These are phyloP conservation scores for Gossypium mustelinum DNA, from an alignment of 345 rosid species.

Conservation along the genomic window DNA sequence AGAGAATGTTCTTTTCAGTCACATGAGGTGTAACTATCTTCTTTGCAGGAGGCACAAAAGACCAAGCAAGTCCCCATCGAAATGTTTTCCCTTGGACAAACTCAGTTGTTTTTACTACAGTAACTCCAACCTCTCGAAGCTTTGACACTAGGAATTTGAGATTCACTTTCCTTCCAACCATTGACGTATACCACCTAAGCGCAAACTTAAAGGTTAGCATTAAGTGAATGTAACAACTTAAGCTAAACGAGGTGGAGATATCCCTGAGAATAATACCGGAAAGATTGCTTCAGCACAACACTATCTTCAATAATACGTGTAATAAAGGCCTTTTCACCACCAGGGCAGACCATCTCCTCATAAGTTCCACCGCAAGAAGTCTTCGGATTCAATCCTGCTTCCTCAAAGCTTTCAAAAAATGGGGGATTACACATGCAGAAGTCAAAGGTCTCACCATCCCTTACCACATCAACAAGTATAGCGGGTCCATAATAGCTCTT, in stretches of 20 bases:
- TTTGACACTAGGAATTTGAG: constrained; percentile 64
- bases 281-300: constrained; percentile 48
- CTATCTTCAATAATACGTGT: constrained; percentile 77
- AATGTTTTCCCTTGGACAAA: constrained; percentile 87
- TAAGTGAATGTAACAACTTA: background rate
- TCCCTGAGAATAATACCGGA: constrained; percentile 38
- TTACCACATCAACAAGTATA: constrained; percentile 60
- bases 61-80: constrained; percentile 97
- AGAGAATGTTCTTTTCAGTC: constrained; percentile 37
- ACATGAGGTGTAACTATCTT: constrained; percentile 50
- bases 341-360: constrained; percentile 82
- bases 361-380: constrained; percentile 90
- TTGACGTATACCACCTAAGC: constrained; percentile 81
- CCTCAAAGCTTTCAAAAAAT: constrained; percentile 73
- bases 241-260: background rate
- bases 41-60: constrained; percentile 60
- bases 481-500: constrained; percentile 41
- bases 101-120: constrained; percentile 81
- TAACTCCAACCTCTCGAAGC: constrained; percentile 67
- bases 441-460: constrained; percentile 68
- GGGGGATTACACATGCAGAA: constrained; percentile 99
- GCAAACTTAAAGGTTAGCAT: constrained; percentile 11
- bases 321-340: constrained; percentile 86
- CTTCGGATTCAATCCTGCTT: constrained; percentile 85
- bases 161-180: constrained; percentile 86